Percentiles rank a stretch among this genome's conserved stretches.
These are phyloP conservation scores for Lumnitzera littorea DNA, from an alignment of 345 rosid genomes.

Conservation along the genomic window DNA sequence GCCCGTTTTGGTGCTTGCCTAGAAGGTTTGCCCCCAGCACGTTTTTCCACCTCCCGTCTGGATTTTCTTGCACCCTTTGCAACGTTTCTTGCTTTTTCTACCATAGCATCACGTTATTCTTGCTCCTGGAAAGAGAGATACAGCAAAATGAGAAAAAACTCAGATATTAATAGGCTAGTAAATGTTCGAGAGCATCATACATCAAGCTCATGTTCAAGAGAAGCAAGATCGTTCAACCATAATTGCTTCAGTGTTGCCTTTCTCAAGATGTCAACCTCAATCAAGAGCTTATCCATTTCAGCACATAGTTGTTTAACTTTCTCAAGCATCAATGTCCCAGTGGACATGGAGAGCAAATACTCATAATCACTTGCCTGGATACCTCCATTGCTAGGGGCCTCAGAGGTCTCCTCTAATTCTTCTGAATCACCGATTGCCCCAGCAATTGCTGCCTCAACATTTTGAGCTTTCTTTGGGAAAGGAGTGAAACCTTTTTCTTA, in stretches of 20 bases:
- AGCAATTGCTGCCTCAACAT: constrained; percentile 58
- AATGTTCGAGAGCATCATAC: constrained; percentile 28
- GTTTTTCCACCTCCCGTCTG: constrained; percentile 8
- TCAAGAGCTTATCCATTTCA: constrained; percentile 48
- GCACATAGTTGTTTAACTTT: constrained; percentile 56
- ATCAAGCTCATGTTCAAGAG: constrained; percentile 55
- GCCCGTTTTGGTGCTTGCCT: constrained; percentile 45
- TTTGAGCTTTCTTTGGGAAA: constrained; percentile 52
- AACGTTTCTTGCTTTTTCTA: constrained; percentile 27
- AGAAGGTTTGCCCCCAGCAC: constrained; percentile 27
- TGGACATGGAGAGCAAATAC: constrained; percentile 75
- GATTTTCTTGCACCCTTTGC: constrained; percentile 8
- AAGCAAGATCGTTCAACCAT: constrained; percentile 70
- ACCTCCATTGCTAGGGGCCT: constrained; percentile 19
- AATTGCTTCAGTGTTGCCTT: constrained; percentile 48
- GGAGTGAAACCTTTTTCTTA: constrained; percentile 74
- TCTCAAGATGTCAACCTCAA: constrained; percentile 48
- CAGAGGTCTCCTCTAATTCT: constrained; percentile 48
- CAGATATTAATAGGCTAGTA: no score
- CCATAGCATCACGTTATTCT: constrained; percentile 41
- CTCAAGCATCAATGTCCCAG: constrained; percentile 67
- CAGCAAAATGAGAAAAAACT: constrained; percentile 6
- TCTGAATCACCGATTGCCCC: constrained; percentile 53
- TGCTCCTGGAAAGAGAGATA: constrained; percentile 34
- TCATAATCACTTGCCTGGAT: constrained; percentile 61